These are phyloP conservation scores for Scheffersomyces cryptocercus DNA, from an alignment of 1,139 yeast genomes.

Conservation along the genomic window DNA sequence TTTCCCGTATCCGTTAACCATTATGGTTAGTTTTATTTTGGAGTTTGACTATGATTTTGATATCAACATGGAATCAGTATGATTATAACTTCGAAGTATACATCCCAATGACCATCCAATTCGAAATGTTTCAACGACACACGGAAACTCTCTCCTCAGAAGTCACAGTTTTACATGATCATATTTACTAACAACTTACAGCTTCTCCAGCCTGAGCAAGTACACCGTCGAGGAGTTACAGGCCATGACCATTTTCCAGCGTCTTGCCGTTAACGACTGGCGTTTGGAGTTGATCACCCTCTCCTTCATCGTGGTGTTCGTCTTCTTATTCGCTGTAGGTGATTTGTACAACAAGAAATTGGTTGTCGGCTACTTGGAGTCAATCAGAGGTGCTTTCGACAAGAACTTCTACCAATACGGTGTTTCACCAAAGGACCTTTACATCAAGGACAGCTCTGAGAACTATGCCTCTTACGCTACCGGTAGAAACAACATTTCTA, in stretches of 20 bases:
- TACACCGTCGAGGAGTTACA: constrained; percentile 54
- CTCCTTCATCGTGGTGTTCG: constrained; percentile 47
- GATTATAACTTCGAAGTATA: too few species aligned
- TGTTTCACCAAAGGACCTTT: constrained; percentile 48
- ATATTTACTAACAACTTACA: too few species aligned
- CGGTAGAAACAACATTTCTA: constrained; percentile 78
- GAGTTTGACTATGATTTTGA: too few species aligned
- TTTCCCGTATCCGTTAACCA: too few species aligned
- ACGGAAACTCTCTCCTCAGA: too few species aligned
- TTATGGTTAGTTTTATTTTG: too few species aligned
- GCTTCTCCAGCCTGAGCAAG: constrained; percentile 23
- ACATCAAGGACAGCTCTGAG: constrained; percentile 69
- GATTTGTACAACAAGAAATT: constrained; percentile 54
- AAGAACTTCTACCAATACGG: constrained; percentile 84
- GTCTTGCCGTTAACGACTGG: constrained; percentile 69
- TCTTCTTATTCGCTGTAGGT: constrained; percentile 56
- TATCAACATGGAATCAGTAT: too few species aligned
- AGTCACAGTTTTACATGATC: too few species aligned
- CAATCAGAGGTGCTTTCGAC: constrained; percentile 47
- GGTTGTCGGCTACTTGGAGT: constrained; percentile 53
- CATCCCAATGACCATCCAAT: too few species aligned
- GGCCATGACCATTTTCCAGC: constrained; percentile 49
- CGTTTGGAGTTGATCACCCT: constrained; percentile 63
- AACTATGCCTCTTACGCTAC: constrained; percentile 79
- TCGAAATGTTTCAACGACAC: too few species aligned